Base-by-base conservation (phyloP, 768 basidiomycete genomes). In the Calvatia gigantea region DNA sequence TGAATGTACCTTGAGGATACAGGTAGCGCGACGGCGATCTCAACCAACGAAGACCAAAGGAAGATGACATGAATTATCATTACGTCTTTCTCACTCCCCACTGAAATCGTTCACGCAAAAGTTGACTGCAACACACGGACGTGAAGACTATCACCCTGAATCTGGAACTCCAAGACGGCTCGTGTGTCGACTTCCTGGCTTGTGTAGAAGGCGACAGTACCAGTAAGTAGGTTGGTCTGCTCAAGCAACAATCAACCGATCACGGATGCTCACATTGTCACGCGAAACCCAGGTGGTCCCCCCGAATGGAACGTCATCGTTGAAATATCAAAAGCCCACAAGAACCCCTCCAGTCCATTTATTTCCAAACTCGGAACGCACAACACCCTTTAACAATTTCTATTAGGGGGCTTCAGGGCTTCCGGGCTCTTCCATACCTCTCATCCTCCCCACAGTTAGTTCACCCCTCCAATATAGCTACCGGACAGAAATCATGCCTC, bases 401-500 rank as follows among this genome's bases (percentile, higher is more conserved):
- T 5, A 23, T 17, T 14, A 21, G 17, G n/a, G n/a, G n/a, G n/a
- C n/a, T n/a, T n/a, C 58, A 87, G 89, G 76, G 25, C 75, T 97
- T 0, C 69, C 81, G 2, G 64, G 76, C 2, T 65, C 77, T 0
- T 68, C 74, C 0, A 71, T 96, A 1, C 94, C 96, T 6, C 49
- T 68, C 0, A 84, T 94, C 17, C 77, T 79, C 35, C 70, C 84
- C 0, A 97, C 94, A 0, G 84, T 94, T 6, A 81, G 84, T 15
- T 94, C 91, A 0, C 97, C 96, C 0, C 75, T 91, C 46, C 85
- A 95, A 52, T 98, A 96, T 67, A 83, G 79, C 49, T 99, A 99
- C 68, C 84, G 96, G 29, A 99, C 97, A 1, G 98, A 99, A 73
- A 86, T 99, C 51, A 98, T 97, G 0, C 97, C 97, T 0, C 97